These are phyloP conservation scores for Metschnikowia bowlesiae DNA, from an alignment of 805 yeast genomes.

Conservation along the genomic window DNA sequence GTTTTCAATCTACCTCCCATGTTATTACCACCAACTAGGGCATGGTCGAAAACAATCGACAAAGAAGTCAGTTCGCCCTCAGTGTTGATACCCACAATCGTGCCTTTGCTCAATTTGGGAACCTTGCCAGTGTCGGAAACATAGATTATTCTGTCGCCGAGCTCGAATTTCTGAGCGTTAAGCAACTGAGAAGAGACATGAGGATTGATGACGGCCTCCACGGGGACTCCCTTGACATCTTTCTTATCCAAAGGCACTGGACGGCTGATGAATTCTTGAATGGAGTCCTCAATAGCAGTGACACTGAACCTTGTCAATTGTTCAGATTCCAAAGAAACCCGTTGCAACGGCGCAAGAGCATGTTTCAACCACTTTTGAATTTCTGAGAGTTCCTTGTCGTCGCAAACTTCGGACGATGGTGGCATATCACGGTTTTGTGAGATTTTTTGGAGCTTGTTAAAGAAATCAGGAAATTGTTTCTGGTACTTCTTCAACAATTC, in stretches of 20 bases:
- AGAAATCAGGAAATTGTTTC: slow-evolving; percentile 57
- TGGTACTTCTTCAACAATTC: slow-evolving; percentile 60
- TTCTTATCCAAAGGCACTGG: slow-evolving; percentile 42
- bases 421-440: slow-evolving; percentile 32
- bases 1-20: slow-evolving; percentile 73
- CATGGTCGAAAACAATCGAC: slow-evolving; percentile 79
- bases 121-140: slow-evolving; percentile 86
- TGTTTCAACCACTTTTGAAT: slow-evolving; percentile 48
- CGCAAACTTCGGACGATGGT: slow-evolving; percentile 28
- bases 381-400: slow-evolving; percentile 42
- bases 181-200: slow-evolving; percentile 65
- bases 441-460: slow-evolving; percentile 33
- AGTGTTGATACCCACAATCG: slow-evolving; percentile 64
- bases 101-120: slow-evolving; percentile 82
- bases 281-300: slow-evolving; percentile 60
- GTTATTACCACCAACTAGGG: slow-evolving; percentile 76
- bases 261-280: slow-evolving; percentile 45
- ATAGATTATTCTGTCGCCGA: slow-evolving; percentile 89
- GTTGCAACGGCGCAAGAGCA: slow-evolving; percentile 44
- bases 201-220: slow-evolving; percentile 76
- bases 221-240: slow-evolving; percentile 77
- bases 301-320: slow-evolving; percentile 65
- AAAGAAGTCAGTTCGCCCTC: slow-evolving; percentile 62
- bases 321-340: slow-evolving; percentile 74
- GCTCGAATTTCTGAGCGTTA: slow-evolving; percentile 66